phyloP scores from a whole-genome alignment of 441 rosid genomes.

The Manihot esculenta region DNA sequence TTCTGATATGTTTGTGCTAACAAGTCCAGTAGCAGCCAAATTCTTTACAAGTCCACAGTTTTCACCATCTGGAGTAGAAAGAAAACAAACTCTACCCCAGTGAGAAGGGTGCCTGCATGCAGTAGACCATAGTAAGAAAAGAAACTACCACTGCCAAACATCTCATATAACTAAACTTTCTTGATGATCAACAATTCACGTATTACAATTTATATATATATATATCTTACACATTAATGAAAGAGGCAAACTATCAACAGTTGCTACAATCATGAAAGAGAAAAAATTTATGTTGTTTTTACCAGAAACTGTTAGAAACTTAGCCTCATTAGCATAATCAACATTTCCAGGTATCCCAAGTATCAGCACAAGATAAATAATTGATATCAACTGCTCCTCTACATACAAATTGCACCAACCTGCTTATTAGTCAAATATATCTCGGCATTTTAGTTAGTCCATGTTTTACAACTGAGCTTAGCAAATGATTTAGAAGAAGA shows the following conservation, averaged over 20 bases:
- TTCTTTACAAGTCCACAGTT: constrained; percentile 96
- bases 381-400: not conserved
- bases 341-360: not conserved
- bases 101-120: constrained; percentile 89
- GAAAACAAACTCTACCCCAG: constrained; percentile 94
- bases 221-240: not conserved
- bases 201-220: too few relatives aligned
- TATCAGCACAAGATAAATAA: not conserved
- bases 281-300: not conserved
- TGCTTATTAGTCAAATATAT: not conserved
- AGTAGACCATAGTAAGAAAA: constrained; percentile 22
- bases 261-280: too few relatives aligned
- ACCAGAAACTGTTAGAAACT: constrained; percentile 15
- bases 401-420: constrained; percentile 18
- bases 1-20: constrained; percentile 54
- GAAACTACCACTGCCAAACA: constrained; percentile 1
- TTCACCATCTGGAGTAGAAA: constrained; percentile 96
- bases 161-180: constrained; percentile 2
- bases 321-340: not conserved
- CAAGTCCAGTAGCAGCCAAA: constrained; percentile 72
- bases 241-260: too few relatives aligned
- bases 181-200: not conserved
- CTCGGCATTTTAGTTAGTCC: not conserved
- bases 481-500: too few relatives aligned
- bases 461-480: too few relatives aligned